These are phyloP conservation scores for Pelagophyceae sp. DNA, from an alignment of 352 stramenopile genomes.

Conservation along the genomic window DNA sequence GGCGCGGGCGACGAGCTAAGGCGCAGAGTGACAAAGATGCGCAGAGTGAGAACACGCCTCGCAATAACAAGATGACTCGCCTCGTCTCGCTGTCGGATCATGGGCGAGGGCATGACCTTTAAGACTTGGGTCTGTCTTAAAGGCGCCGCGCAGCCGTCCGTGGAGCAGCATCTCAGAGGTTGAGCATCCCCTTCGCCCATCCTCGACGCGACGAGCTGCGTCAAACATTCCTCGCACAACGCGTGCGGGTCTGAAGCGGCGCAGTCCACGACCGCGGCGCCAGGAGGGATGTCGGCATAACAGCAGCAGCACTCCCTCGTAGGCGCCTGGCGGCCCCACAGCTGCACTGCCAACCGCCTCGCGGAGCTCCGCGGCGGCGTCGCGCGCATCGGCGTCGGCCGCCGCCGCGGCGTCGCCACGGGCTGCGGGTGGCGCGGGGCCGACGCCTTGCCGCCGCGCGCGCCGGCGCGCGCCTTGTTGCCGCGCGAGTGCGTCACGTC, in stretches of 20 bases:
- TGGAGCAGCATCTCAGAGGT: neutral
- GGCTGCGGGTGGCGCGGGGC: no score
- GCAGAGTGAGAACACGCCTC: no score
- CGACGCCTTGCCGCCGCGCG: no score
- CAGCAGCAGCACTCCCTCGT: slow-evolving; percentile 2
- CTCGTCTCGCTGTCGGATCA: neutral
- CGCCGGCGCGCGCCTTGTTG: no score
- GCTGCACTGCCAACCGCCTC: neutral
- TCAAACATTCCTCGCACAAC: neutral
- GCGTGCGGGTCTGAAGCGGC: neutral
- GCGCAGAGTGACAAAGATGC: no score
- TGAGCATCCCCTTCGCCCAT: neutral
- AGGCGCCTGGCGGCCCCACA: neutral
- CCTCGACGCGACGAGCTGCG: neutral
- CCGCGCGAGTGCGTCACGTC: no score
- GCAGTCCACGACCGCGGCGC: neutral
- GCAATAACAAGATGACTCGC: no score
- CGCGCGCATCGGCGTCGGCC: no score
- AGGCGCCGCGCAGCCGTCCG: neutral
- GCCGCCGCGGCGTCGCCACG: neutral
- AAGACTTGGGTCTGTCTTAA: neutral
- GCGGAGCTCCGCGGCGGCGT: neutral
- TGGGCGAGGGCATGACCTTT: neutral
- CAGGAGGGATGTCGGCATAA: neutral
- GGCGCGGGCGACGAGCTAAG: slow-evolving; percentile 5